Evolutionary conservation across 139 green algal genomes (phyloP).

Genomic region (Yamagishiella unicocca): DNA sequence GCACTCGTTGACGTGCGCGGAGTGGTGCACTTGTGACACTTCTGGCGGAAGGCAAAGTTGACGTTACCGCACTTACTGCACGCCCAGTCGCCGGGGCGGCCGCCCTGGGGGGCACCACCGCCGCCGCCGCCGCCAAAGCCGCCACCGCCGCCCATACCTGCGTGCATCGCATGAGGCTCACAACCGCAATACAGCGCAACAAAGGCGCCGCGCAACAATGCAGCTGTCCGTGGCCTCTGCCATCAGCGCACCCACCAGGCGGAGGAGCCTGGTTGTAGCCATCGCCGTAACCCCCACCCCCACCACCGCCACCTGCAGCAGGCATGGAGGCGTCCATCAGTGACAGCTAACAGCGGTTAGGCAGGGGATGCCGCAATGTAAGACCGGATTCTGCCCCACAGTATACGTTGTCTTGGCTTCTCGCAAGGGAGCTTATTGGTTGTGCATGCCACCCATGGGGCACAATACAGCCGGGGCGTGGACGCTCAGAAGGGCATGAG

Average conservation of each 20-base stretch:
- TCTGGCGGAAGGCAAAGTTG: constrained; percentile 76
- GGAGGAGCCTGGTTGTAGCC: constrained; percentile 13
- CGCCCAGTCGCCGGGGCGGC: constrained; percentile 74
- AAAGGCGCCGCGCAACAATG: background rate
- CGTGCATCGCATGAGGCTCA: background rate
- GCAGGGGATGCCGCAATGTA: too few species aligned
- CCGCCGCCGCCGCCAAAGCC: constrained; percentile 52
- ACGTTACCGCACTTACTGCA: constrained; percentile 82
- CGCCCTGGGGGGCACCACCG: constrained; percentile 54
- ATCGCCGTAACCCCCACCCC: constrained; percentile 10
- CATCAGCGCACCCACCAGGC: background rate
- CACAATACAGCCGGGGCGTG: background rate
- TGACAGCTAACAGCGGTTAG: too few species aligned
- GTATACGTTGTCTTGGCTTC: too few species aligned
- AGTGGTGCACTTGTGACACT: constrained; percentile 81
- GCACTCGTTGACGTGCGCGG: constrained; percentile 54
- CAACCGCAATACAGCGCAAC: background rate
- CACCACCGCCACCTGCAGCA: background rate
- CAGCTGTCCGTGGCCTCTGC: background rate
- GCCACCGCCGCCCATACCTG: constrained; percentile 44
- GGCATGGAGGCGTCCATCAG: too few species aligned
- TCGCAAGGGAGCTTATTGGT: too few species aligned
- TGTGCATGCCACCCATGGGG: background rate
- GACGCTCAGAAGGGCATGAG: background rate
- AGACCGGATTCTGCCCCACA: too few species aligned